Percentiles rank a stretch among this genome's conserved stretches.
Conservation (phyloP, 2,329 filamentous ascomycete species). For the Dothistroma septosporum region DNA sequence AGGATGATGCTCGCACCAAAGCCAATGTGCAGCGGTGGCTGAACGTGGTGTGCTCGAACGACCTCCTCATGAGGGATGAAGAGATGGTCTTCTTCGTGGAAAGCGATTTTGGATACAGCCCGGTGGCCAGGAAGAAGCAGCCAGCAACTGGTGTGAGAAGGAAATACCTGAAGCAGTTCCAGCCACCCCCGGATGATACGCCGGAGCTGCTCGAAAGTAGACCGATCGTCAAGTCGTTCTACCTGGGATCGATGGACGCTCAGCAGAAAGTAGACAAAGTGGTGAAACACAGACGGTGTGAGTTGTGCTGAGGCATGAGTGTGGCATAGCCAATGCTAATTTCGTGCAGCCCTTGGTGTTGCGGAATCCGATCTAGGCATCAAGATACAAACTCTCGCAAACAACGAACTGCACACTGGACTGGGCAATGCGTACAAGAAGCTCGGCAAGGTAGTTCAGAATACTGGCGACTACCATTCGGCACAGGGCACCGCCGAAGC, state of each 20-base stretch:
- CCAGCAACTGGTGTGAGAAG: constrained; percentile 91
- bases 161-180: constrained; percentile 97
- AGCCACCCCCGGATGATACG: constrained; percentile 93
- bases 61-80: constrained; percentile 88
- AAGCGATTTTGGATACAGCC: constrained; percentile 96
- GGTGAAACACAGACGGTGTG: constrained; percentile 88
- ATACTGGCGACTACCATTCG: constrained; percentile 89
- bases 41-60: constrained; percentile 86
- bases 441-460: constrained; percentile 88
- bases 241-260: constrained; percentile 92
- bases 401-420: constrained; percentile 85
- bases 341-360: constrained; percentile 71
- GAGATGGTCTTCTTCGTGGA: constrained; percentile 99
- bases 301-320: constrained; percentile 22
- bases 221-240: constrained; percentile 91
- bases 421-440: constrained; percentile 89
- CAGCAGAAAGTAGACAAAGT: constrained; percentile 93
- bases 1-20: constrained; percentile 89
- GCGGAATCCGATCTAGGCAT: constrained; percentile 91
- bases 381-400: constrained; percentile 79
- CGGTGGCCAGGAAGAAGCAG: constrained; percentile 91
- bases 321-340: constrained; percentile 29
- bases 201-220: constrained; percentile 87
- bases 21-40: constrained; percentile 89
- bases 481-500: constrained; percentile 96